phyloP scores from a whole-genome alignment of 345 rosid genomes.

The Eutrema yunnanense region DNA sequence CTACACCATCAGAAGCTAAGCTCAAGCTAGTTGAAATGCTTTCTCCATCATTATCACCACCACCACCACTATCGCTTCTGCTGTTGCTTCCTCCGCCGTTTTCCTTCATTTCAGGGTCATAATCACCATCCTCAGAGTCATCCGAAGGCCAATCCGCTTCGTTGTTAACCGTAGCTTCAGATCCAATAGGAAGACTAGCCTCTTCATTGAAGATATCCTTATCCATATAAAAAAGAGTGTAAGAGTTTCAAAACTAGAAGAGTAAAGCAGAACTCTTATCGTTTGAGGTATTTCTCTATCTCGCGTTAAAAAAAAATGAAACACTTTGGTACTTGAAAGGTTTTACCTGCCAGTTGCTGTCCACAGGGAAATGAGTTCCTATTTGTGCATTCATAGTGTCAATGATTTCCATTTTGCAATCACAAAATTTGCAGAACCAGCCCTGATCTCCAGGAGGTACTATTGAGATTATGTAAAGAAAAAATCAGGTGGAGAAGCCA shows the following conservation, averaged over 20 bases:
- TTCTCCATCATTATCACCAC: constrained; percentile 42
- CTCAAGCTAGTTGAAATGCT: constrained; percentile 68
- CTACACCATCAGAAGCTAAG: constrained; percentile 69
- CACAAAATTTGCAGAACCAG: constrained; percentile 94
- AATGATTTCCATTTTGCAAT: constrained; percentile 81
- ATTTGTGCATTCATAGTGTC: constrained; percentile 92
- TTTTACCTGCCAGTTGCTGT: constrained; percentile 79
- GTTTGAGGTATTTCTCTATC: neutral
- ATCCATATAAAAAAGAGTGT: constrained; percentile 5
- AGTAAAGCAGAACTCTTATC: neutral
- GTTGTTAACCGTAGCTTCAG: constrained; percentile 42
- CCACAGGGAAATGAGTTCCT: constrained; percentile 63
- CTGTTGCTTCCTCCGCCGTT: constrained; percentile 21
- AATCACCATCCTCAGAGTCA: constrained; percentile 90
- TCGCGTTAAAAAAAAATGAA: neutral
- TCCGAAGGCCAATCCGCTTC: constrained; percentile 96
- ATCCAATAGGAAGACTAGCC: constrained; percentile 60
- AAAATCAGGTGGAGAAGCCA: neutral
- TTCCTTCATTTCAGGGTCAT: constrained; percentile 71
- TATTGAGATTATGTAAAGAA: constrained; percentile 30
- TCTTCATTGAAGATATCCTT: constrained; percentile 90
- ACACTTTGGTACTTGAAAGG: constrained; percentile 13
- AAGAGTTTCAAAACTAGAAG: constrained; percentile 10
- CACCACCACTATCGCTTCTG: constrained; percentile 38
- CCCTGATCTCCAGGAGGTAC: constrained; percentile 98